These are phyloP conservation scores for Zymoseptoria crescenta DNA, from an alignment of 2,329 filamentous ascomycete genomes.

Conservation along the genomic window DNA sequence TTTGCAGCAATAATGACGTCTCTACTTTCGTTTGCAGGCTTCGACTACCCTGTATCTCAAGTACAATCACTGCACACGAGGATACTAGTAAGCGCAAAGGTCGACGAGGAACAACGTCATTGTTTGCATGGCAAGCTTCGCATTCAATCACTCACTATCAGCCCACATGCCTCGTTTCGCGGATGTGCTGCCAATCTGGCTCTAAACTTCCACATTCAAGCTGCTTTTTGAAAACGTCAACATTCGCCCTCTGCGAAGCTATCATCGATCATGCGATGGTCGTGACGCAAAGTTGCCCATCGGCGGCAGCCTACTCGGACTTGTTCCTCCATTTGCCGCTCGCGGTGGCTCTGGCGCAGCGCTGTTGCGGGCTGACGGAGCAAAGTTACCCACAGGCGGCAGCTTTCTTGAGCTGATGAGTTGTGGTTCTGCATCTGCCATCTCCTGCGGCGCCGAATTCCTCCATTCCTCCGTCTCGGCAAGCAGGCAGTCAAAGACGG, in stretches of 20 bases:
- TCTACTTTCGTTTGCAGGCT: neutral
- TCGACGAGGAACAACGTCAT: neutral
- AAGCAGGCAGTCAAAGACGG: slow-evolving; percentile 43
- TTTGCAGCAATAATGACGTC: neutral
- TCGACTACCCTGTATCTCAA: neutral
- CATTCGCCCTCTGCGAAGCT: neutral
- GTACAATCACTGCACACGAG: neutral
- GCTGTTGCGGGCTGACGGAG: slow-evolving; percentile 5
- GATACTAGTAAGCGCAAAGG: neutral
- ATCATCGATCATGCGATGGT: neutral
- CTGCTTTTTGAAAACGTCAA: neutral
- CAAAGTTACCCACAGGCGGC: slow-evolving; percentile 18
- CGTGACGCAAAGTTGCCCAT: slow-evolving; percentile 3
- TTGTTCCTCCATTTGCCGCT: neutral
- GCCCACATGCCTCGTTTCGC: neutral
- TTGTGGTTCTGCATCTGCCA: neutral
- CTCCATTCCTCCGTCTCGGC: slow-evolving; percentile 34
- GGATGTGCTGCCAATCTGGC: neutral
- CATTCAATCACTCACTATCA: neutral
- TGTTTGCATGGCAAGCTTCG: neutral
- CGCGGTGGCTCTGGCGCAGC: neutral
- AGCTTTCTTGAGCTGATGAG: slow-evolving; percentile 4
- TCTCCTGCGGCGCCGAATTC: slow-evolving; percentile 1
- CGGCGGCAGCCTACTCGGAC: slow-evolving; percentile 1
- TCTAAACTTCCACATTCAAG: neutral